These are phyloP conservation scores for Nissolia schottii DNA, from an alignment of 306 rosid species.

Conservation along the genomic window DNA sequence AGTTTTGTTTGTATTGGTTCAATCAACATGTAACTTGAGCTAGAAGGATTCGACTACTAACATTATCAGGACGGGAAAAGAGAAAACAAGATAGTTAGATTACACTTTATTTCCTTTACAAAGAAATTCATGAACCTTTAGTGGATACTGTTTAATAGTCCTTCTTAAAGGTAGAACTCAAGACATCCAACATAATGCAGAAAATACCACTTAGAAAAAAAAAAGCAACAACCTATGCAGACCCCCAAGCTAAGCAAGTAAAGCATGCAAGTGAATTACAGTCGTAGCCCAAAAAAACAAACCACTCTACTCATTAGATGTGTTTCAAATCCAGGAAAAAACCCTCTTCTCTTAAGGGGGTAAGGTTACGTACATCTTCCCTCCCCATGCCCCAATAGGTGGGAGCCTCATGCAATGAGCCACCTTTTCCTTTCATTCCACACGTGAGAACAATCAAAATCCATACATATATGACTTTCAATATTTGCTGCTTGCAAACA, in stretches of 20 bases:
- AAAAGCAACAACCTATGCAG: background rate
- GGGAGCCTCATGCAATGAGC: too few relatives aligned
- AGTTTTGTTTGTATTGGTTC: slow-evolving; percentile 1
- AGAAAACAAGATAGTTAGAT: slow-evolving; percentile 9
- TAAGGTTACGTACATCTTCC: too few relatives aligned
- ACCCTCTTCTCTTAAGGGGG: too few relatives aligned
- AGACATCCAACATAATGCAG: background rate
- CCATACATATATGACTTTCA: background rate
- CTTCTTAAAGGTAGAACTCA: background rate
- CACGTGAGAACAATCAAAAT: background rate
- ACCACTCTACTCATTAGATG: background rate
- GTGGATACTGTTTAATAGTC: background rate
- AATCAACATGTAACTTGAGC: background rate
- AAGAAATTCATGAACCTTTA: background rate
- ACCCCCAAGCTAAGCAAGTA: background rate
- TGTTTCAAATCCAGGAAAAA: too few relatives aligned
- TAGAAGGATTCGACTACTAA: background rate
- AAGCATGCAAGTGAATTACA: slow-evolving; percentile 7
- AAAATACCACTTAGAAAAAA: background rate
- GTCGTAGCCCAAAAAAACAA: background rate
- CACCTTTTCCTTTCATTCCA: too few relatives aligned
- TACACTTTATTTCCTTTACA: background rate
- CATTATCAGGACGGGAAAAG: background rate
- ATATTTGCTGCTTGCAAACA: background rate
- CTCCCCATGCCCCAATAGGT: too few relatives aligned